Conservation (phyloP, 176 grass and related monocot genomes). For the Neostapfia colusana region DNA sequence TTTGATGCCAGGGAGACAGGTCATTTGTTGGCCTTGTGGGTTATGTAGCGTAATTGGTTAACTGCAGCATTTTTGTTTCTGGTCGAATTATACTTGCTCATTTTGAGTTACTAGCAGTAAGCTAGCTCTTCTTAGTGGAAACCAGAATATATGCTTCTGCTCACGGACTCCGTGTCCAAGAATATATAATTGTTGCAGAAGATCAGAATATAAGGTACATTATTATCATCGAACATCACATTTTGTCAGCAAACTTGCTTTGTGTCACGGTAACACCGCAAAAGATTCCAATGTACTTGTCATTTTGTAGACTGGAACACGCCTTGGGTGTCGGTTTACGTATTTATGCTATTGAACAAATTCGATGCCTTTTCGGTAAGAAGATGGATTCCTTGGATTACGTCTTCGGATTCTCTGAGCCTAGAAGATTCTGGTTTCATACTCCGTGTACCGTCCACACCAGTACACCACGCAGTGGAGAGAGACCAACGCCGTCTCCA, state of each 20-base stretch:
- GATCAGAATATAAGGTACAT: not conserved
- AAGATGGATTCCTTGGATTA: not conserved
- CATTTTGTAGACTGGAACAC: not conserved
- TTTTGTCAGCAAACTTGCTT: constrained; percentile 9
- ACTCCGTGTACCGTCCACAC: not conserved
- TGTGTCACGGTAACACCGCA: not conserved
- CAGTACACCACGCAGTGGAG: too few relatives aligned
- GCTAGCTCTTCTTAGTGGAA: too few relatives aligned
- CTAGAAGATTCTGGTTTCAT: constrained; percentile 4
- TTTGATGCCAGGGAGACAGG: constrained; percentile 7
- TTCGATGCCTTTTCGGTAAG: not conserved
- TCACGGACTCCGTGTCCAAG: not conserved
- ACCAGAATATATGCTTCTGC: not conserved
- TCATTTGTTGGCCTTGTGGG: constrained; percentile 22
- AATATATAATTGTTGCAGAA: constrained; percentile 16
- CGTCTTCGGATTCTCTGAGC: not conserved
- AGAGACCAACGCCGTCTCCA: too few relatives aligned
- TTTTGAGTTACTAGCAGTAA: constrained; percentile 10
- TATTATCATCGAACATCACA: not conserved
- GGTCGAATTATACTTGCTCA: constrained; percentile 16
- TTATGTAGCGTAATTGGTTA: constrained; percentile 28
- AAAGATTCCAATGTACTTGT: not conserved
- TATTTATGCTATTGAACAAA: accelerated
- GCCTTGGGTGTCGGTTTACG: not conserved
- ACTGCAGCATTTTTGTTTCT: constrained; percentile 26